These are phyloP conservation scores for Gossypium davidsonii DNA, from an alignment of 441 rosid species.

Conservation along the genomic window DNA sequence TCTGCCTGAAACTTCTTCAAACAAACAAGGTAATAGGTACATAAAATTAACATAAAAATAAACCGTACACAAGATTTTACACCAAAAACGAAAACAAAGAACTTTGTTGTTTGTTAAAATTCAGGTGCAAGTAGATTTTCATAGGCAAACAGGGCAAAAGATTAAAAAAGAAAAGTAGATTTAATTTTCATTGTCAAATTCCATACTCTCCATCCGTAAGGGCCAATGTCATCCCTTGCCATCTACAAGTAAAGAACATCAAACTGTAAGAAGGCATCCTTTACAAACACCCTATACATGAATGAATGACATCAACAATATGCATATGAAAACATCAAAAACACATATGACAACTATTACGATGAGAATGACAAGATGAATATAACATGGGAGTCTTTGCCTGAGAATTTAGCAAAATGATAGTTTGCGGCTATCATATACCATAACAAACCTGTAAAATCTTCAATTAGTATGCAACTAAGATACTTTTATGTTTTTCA, in stretches of 20 bases:
- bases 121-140: too few species aligned
- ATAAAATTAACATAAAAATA: too few species aligned
- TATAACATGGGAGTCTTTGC: neutral
- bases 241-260: slow-evolving; percentile 21
- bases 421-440: neutral
- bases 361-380: neutral
- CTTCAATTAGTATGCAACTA: slow-evolving; percentile 3
- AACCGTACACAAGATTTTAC: too few species aligned
- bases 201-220: neutral
- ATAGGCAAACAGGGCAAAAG: too few species aligned
- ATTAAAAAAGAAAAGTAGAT: too few species aligned
- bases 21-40: too few species aligned
- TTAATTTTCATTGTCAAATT: too few species aligned
- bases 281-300: neutral
- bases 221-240: neutral
- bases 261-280: slow-evolving; percentile 6
- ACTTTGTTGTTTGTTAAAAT: too few species aligned
- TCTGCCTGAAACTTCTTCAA: too few species aligned
- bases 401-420: neutral
- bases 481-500: neutral
- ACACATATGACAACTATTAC: neutral
- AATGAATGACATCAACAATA: neutral
- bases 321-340: neutral
- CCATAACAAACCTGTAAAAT: slow-evolving; percentile 18
- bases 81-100: too few species aligned